Conservation (phyloP, 768 basidiomycete genomes). For the Paxillus ammoniavirescens region DNA sequence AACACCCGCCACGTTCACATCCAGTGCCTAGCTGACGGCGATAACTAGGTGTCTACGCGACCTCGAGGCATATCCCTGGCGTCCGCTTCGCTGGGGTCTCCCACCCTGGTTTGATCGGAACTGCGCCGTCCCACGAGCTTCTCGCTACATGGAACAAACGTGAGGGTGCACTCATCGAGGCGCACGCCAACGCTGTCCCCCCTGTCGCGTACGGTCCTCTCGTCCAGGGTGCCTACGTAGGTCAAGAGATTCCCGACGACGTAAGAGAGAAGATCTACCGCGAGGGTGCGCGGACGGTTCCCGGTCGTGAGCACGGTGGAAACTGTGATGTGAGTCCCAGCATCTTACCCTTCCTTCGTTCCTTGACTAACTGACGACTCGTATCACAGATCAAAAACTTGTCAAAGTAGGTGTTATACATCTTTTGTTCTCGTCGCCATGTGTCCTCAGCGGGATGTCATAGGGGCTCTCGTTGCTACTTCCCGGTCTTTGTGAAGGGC, state of each 20-base stretch:
- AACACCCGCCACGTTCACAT: not conserved
- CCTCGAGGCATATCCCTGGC: constrained; percentile 75
- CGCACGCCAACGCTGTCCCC: constrained; percentile 50
- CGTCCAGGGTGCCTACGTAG: constrained; percentile 60
- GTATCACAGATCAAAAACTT: constrained; percentile 66
- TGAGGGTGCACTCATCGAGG: constrained; percentile 61
- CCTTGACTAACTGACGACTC: not conserved
- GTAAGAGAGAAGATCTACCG: constrained; percentile 50
- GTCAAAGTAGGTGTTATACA: constrained; percentile 41
- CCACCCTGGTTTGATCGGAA: constrained; percentile 76
- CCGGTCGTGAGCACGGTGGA: constrained; percentile 78
- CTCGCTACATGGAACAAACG: constrained; percentile 75
- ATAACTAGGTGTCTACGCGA: constrained; percentile 59
- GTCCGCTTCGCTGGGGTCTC: constrained; percentile 78
- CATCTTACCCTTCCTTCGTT: not conserved
- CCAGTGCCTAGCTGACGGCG: not conserved
- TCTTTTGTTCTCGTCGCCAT: not conserved
- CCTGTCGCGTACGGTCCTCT: constrained; percentile 68
- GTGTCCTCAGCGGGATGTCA: not conserved
- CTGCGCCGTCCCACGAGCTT: constrained; percentile 71
- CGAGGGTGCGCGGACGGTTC: constrained; percentile 74
- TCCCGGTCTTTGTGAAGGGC: constrained; percentile 75
- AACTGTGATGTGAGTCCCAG: constrained; percentile 59
- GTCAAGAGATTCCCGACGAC: constrained; percentile 54
- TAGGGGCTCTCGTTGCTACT: constrained; percentile 69